A percentile compares a stretch with the other conserved stretches of the same genome.
Evolutionary conservation across 345 rosid species (phyloP).

Genomic region (Lumnitzera racemosa): DNA sequence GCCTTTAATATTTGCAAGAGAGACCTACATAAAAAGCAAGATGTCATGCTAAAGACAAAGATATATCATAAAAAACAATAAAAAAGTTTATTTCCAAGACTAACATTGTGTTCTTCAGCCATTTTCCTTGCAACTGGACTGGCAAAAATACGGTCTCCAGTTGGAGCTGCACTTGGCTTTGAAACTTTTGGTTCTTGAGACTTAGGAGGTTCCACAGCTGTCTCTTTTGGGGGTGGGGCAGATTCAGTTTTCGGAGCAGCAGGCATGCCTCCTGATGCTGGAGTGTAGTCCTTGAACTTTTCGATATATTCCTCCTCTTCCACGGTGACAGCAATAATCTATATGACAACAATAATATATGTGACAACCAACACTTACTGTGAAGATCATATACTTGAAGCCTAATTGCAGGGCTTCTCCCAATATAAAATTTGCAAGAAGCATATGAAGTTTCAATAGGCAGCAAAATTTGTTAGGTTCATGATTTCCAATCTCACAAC

Average conservation of each 20-base stretch:
- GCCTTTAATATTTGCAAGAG: constrained; percentile 80
- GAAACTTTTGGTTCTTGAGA: constrained; percentile 53
- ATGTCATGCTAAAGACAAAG: no score
- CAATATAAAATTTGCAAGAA: no score
- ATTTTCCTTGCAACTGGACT: constrained; percentile 87
- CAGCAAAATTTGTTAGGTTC: background rate
- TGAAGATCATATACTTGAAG: background rate
- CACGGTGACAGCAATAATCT: constrained; percentile 85
- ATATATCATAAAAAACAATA: background rate
- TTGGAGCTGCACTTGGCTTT: constrained; percentile 37
- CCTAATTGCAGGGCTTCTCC: no score
- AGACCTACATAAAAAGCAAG: constrained; percentile 34
- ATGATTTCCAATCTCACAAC: background rate
- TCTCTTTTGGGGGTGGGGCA: constrained; percentile 53
- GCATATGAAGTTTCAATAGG: no score
- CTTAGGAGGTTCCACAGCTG: constrained; percentile 43
- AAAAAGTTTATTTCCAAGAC: constrained; percentile 9
- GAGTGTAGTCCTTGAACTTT: constrained; percentile 84
- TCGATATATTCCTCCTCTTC: constrained; percentile 83
- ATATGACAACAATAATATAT: constrained; percentile 42
- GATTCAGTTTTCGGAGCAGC: constrained; percentile 42
- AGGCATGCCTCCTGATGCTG: constrained; percentile 32
- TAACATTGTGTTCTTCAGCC: constrained; percentile 81
- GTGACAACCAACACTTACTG: constrained; percentile 4
- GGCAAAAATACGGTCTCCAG: constrained; percentile 73